Evolutionary conservation across 2,329 filamentous ascomycete species (phyloP).

Genomic region (Aspergillus calidoustus): DNA sequence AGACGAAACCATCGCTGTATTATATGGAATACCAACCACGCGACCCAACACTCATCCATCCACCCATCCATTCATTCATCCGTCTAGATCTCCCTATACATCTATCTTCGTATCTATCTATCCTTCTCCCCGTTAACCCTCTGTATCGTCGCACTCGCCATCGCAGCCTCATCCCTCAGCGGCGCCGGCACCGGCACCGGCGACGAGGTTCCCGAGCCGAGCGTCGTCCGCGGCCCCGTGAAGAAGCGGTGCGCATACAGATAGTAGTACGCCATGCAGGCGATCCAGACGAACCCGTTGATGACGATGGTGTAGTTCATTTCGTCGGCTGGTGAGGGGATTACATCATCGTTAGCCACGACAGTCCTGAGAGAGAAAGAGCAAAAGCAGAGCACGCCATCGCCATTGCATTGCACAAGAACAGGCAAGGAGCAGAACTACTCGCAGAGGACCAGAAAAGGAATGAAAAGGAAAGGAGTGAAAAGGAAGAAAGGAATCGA

Average conservation of each 20-base stretch:
- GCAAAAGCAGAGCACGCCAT: background rate
- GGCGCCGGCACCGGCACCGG: background rate
- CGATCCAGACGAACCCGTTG: conserved; percentile 63
- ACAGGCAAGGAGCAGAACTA: background rate
- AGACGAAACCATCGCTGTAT: background rate
- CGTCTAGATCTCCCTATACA: background rate
- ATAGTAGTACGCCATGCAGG: conserved; percentile 60
- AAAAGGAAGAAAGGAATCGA: background rate
- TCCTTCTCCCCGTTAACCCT: background rate
- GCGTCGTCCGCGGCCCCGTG: conserved; percentile 62
- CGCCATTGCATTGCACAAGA: no score
- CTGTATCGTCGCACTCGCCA: background rate
- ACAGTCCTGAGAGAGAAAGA: background rate
- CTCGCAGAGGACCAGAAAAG: background rate
- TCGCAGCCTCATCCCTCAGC: no score
- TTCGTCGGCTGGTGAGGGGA: conserved; percentile 38
- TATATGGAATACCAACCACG: no score
- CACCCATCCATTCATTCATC: background rate
- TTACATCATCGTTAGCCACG: background rate
- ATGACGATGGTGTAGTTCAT: conserved; percentile 71
- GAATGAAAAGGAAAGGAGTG: background rate
- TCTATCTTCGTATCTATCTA: background rate
- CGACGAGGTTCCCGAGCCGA: conserved; percentile 28
- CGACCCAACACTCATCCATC: no score
- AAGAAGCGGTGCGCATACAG: conserved; percentile 65